phyloP scores from a whole-genome alignment of 306 rosid species.

The Inga oerstediana region DNA sequence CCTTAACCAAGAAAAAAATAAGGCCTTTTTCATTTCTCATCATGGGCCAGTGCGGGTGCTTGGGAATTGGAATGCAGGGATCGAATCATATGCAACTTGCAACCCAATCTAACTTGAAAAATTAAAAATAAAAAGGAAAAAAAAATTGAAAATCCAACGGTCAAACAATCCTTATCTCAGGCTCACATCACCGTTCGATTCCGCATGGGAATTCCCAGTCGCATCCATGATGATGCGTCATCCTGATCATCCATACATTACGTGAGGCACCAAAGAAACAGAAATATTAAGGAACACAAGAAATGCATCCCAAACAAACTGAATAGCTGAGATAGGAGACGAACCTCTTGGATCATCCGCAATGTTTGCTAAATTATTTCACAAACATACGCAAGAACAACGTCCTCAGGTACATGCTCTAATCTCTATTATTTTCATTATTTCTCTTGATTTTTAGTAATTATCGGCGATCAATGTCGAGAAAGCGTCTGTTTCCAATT shows the following conservation, averaged over 20 bases:
- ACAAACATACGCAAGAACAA: constrained; percentile 39
- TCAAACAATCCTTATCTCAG: constrained; percentile 9
- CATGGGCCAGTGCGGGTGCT: neutral
- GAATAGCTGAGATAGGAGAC: constrained; percentile 24
- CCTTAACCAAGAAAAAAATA: no score
- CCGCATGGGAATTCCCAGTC: neutral
- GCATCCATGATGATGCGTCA: constrained; percentile 32
- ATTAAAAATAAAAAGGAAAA: neutral
- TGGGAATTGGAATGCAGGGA: neutral
- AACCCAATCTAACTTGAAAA: neutral
- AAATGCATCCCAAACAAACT: constrained; percentile 6
- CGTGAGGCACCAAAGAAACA: constrained; percentile 40
- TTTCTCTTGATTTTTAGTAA: neutral
- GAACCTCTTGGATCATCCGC: constrained; percentile 36
- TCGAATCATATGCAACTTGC: neutral
- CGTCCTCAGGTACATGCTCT: constrained; percentile 47
- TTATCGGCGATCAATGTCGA: neutral
- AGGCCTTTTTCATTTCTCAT: neutral
- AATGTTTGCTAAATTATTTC: constrained; percentile 71
- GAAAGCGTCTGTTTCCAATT: neutral
- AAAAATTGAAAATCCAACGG: constrained; percentile 26
- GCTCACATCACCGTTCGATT: constrained; percentile 41
- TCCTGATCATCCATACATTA: constrained; percentile 36
- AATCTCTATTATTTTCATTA: constrained; percentile 14
- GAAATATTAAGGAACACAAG: constrained; percentile 29